A percentile compares a stretch with the other conserved stretches of the same genome.
Conservation (phyloP, 805 yeast genomes). For the Dipodascus albidus region DNA sequence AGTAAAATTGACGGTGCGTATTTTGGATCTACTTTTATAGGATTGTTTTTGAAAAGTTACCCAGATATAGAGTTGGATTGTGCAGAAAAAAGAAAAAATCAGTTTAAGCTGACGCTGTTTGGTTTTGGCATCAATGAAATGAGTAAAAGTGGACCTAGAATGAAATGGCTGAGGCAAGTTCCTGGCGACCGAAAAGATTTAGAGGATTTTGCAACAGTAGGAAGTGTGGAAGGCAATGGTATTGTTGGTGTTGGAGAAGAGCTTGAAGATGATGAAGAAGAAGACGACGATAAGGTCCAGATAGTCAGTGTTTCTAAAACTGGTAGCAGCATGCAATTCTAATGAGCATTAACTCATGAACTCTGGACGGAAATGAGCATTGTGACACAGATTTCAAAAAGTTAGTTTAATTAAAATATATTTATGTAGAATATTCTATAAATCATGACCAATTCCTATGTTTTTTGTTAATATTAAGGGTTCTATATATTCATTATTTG, state of each 20-base stretch:
- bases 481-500: not conserved
- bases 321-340: not conserved
- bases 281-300: not conserved
- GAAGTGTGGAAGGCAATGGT: not conserved
- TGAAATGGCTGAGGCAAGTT: slow-evolving; percentile 82
- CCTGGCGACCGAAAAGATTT: not conserved
- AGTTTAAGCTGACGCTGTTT: slow-evolving; percentile 58
- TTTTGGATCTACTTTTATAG: slow-evolving; percentile 94
- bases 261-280: not conserved
- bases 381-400: slow-evolving; percentile 1
- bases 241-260: not conserved
- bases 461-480: not conserved
- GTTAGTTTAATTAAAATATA: slow-evolving; percentile 1
- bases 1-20: slow-evolving; percentile 91
- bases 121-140: slow-evolving; percentile 75
- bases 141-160: slow-evolving; percentile 80
- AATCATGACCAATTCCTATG: not conserved
- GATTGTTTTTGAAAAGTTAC: slow-evolving; percentile 79
- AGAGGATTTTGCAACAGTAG: not conserved
- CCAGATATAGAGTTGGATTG: slow-evolving; percentile 82
- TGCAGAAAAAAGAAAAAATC: slow-evolving; percentile 37
- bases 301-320: not conserved
- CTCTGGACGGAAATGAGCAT: not conserved
- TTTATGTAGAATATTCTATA: slow-evolving; percentile 1
- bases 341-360: not conserved